Base-by-base conservation (phyloP, 768 basidiomycete genomes). In the Trametes punicea region DNA sequence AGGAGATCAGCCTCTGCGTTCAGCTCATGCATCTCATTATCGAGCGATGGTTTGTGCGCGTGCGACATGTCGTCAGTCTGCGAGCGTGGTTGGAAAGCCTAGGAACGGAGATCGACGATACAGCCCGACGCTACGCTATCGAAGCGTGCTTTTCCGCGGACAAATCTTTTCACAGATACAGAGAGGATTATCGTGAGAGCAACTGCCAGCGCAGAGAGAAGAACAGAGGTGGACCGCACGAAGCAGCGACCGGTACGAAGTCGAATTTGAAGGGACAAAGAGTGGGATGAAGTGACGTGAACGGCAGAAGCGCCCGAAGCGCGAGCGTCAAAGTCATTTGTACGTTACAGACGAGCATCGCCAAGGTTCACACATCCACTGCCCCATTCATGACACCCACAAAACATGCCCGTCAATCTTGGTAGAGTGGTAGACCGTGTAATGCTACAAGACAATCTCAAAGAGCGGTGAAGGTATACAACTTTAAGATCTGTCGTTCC, bases 21-120 rank as follows among this genome's bases (percentile, higher is more conserved):
- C 36, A 64, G 60, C 25, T 62, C 63, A 39, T 64, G 60, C 60
- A 64, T 64, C 33, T 64, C 63, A 46, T 45, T 56, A 55, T 64
- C 63, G 45, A 64, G 31, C 8, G 63, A 64, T 8, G 56, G 51
- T 29, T 52, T 53, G 36, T 53, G 42, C 11, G 51, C 55, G 47
- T 61, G 60, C 30, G 51, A 26, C 60, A 61, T 61, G 39, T n/a
- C 30, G 36, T 44, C 21, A 15, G 23, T 18, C 40, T 20, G 40
- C 7, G 1, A 25, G 7, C 6, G 6, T 44, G 25, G 3, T 11
- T 44, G 23, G 11, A 13, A 26, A 11, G 25, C 1, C 26, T 15
- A 33, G 34, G 18, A 39, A 54, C 44, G 46, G 46, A 53, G 51
- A 36, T 16, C n/a, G 40, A 15, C 2, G 10, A 21, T 48, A 16